phyloP scores from a whole-genome alignment of 2,329 filamentous ascomycete genomes.

The Nigrospora osmanthi region DNA sequence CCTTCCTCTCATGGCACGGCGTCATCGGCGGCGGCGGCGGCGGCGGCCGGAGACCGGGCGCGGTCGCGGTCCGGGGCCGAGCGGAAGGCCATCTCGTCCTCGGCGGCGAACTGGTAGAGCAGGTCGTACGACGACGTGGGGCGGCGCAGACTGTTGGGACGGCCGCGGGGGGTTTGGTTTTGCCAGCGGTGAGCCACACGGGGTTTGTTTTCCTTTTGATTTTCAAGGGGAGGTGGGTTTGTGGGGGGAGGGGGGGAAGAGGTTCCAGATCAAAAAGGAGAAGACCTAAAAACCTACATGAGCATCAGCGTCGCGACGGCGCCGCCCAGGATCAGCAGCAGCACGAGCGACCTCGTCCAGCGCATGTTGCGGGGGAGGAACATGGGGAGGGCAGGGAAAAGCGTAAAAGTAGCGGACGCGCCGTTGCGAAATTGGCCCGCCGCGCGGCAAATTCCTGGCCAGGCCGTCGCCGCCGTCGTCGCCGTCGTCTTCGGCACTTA shows the following conservation, averaged over 20 bases:
- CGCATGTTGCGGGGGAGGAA: not conserved
- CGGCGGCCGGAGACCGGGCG: not conserved
- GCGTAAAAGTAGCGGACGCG: no score
- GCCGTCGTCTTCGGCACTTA: no score
- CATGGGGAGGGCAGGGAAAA: not conserved
- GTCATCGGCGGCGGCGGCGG: not conserved
- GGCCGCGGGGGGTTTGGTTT: not conserved
- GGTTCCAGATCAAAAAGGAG: not conserved
- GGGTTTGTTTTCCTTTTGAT: no score
- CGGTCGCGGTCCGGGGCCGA: not conserved
- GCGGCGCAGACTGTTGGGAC: not conserved
- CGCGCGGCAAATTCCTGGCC: no score
- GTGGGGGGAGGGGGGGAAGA: not conserved
- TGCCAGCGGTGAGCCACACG: no score
- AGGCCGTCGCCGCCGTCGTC: no score
- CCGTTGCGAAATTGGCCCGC: no score
- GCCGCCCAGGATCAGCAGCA: not conserved
- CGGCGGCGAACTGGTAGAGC: not conserved
- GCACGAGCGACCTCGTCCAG: not conserved
- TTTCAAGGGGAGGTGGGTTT: not conserved
- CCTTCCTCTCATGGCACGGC: not conserved
- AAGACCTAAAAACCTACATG: not conserved
- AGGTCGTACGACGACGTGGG: slow-evolving; percentile 1
- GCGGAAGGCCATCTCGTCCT: not conserved
- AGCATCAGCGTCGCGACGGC: not conserved